Base-by-base conservation (phyloP, 2,329 filamentous ascomycete species). In the Fusarium robinianum region DNA sequence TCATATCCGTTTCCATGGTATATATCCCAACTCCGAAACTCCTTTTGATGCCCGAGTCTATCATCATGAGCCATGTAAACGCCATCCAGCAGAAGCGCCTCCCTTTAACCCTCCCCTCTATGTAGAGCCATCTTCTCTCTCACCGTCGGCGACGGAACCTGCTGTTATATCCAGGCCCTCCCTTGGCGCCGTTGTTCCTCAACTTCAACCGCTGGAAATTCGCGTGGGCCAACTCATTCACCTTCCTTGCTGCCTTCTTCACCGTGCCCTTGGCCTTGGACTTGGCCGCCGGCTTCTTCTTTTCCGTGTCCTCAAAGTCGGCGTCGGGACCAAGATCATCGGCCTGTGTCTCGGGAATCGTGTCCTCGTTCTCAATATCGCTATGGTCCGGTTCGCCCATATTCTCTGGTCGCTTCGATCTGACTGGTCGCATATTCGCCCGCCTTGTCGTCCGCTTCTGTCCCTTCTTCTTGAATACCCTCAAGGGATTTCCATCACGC, bases 381-480 rank as follows among this genome's bases (percentile, higher is more conserved):
- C 67, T 66, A 7, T 64, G 60, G 3, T 61, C 58, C 2, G 57
- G 53, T 1, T 41, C 61, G 4, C 46, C 57, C 26, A 65, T 63
- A 4, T 66, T 61, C 11, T 65, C 51, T 15, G 77, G 74, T 24
- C 81, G 75, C 59, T 76, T 78, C 6, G 65, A 63, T 41, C 72
- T 64, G 1, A 68, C 76, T 2, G 80, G 81, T 50, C 71, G 75
- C 72, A 86, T 88, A 47, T 84, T 90, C 41, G 80, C 76, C 33
- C 77, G 73, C 50, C 84, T 76, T 3, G 88, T 92, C 41, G 87
- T 89, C 49, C 88, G 77, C 73, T 94, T 94, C 64, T 88, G 79
- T 0, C 87, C 88, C 72, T 88, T 88, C 78, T 94, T 94, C 75
- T 91, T 92, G 73, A 79, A 92, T 2, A 80, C 68, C 40, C 76